Evolutionary conservation across 495 filamentous ascomycete genomes (phyloP), one percentile per base, ranked within the genome.

Genomic region (Xanthoparmelia taractica): DNA sequence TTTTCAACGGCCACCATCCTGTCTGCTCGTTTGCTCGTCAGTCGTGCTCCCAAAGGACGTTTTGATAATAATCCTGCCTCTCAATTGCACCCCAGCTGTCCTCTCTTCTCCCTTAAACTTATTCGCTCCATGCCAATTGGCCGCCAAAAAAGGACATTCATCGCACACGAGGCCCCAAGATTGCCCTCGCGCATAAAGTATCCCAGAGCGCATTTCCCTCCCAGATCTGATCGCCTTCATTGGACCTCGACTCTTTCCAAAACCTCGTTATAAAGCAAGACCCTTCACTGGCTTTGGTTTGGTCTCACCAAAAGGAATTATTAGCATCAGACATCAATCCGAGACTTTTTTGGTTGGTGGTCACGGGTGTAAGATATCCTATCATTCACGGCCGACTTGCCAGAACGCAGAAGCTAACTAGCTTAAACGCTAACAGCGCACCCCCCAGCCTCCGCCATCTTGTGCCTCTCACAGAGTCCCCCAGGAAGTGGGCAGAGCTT

Each of bases 131-230:
- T n/a, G 61, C 61, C 61, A 63, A 63, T 63, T 63, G 61, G 61
- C n/a, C 52, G 61, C 33, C 29, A 54, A 33, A 20, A 33, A 23
- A 2, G 31, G 5, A 33, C 7, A 8, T 54, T 3, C 11, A 33
- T 31, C 50, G 18, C 38, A 33, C 40, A 63, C 61, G 48, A 11
- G 45, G 37, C 36, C 41, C 61, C 55, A 38, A 63, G 61, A 34
- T 63, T 27, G 56, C 36, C 57, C 50, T 58, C 57, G 57, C 61
- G 61, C 61, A 63, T 63, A 63, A n/a, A n/a, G n/a, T n/a, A n/a
- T n/a, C 52, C 33, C 43, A 63, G 33, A 50, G 31, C 56, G 29
- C 37, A 12, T 25, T 23, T 29, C n/a, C 56, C 8, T 41, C 27
- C 48, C 41, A n/a, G 61, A 63, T 54, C 61, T 58, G 50, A 54